Evolutionary conservation across 2,329 filamentous ascomycete genomes (phyloP).

Genomic region (Zasmidium cellare): DNA sequence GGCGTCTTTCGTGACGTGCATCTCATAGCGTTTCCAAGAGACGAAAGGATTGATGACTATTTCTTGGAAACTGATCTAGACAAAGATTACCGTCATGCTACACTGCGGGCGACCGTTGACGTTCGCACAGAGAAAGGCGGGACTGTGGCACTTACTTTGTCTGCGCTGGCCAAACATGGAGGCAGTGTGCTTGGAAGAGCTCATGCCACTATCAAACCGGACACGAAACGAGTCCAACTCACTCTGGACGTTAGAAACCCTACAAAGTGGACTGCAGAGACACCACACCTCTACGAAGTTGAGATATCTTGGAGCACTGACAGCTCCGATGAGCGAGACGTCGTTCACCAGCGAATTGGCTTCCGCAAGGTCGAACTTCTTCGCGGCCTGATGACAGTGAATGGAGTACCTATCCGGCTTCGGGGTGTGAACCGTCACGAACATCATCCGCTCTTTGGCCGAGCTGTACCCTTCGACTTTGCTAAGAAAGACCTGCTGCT

Average conservation of each 20-base stretch:
- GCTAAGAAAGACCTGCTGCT: conserved; percentile 62
- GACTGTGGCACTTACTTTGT: too few relatives aligned
- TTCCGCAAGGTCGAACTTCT: conserved; percentile 66
- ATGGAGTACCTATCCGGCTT: conserved; percentile 61
- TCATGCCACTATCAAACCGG: conserved; percentile 31
- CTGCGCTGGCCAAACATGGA: conserved; percentile 44
- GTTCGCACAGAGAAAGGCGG: conserved; percentile 46
- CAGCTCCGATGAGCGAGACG: too few relatives aligned
- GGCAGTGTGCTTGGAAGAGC: conserved; percentile 21
- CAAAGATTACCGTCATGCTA: conserved; percentile 51
- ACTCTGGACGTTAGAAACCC: conserved; percentile 54
- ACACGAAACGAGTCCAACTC: too few relatives aligned
- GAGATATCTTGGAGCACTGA: too few relatives aligned
- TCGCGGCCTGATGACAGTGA: conserved; percentile 61
- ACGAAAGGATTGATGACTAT: conserved; percentile 63
- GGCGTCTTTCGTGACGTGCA: conserved; percentile 69
- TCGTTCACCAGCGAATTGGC: conserved; percentile 57
- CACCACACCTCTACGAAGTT: conserved; percentile 61
- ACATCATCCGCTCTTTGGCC: conserved; percentile 64
- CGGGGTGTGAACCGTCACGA: conserved; percentile 70
- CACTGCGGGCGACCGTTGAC: conserved; percentile 37
- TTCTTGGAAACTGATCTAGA: conserved; percentile 58
- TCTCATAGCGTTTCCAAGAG: conserved; percentile 56
- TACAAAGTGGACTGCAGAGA: conserved; percentile 67
- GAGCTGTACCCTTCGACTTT: conserved; percentile 63